A percentile compares a stretch with the other conserved stretches of the same genome.
phyloP scores from a whole-genome alignment of 148 eudicot species.

The Beta vulgaris region DNA sequence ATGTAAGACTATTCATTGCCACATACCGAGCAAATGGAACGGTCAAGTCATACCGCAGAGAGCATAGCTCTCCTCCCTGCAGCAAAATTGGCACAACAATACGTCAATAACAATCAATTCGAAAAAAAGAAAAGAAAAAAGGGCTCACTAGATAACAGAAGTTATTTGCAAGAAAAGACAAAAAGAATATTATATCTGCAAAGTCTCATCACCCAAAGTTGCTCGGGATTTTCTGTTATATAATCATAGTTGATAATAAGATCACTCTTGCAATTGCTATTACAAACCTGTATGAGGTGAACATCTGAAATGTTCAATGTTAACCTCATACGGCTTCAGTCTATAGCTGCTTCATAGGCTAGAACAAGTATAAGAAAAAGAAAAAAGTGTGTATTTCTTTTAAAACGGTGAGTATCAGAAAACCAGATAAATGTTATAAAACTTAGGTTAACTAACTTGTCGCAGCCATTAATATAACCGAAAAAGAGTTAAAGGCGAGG shows the following conservation, averaged over 20 bases:
- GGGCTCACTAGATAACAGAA: neutral
- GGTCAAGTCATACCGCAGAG: conserved; percentile 87
- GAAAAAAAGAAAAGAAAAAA: neutral
- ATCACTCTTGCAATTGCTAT: neutral
- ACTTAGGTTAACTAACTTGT: neutral
- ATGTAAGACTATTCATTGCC: conserved; percentile 83
- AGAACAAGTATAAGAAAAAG: neutral
- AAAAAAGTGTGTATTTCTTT: neutral
- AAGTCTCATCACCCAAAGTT: neutral
- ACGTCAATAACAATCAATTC: neutral
- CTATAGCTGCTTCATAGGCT: neutral
- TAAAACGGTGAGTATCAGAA: neutral
- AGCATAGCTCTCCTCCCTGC: conserved; percentile 98
- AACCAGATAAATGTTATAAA: too few relatives aligned
- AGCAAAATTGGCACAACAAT: conserved; percentile 14
- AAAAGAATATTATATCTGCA: neutral
- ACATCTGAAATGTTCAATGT: neutral
- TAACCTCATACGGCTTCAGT: too few relatives aligned
- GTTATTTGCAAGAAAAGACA: neutral
- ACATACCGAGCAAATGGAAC: conserved; percentile 92
- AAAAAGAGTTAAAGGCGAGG: neutral
- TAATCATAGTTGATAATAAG: neutral
- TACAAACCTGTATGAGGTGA: neutral
- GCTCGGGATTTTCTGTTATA: too few relatives aligned
- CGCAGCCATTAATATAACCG: neutral